These are phyloP conservation scores for Rhynchospora tenuis DNA, from an alignment of 176 grass and related monocot species.

Conservation along the genomic window DNA sequence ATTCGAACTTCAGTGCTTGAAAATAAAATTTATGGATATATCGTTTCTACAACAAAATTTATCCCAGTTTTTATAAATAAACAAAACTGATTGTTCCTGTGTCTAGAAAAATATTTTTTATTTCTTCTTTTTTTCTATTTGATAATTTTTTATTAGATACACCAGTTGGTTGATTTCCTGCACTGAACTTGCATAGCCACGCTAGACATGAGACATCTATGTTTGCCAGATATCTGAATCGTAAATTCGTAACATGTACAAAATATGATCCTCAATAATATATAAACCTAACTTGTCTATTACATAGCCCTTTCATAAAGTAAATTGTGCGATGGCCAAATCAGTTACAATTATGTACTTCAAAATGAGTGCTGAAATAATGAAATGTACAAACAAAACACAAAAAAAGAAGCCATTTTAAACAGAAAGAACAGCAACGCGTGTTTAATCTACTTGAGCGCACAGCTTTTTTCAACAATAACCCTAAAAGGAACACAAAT, in stretches of 20 bases:
- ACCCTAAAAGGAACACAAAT: slow-evolving; percentile 1
- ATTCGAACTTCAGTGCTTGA: too few species aligned
- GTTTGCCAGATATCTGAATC: neutral
- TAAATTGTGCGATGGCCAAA: neutral
- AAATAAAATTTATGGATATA: too few species aligned
- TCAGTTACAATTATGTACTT: slow-evolving; percentile 13
- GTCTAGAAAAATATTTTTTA: too few species aligned
- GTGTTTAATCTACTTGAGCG: neutral
- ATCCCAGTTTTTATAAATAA: too few species aligned
- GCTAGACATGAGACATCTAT: too few species aligned
- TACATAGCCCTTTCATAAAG: neutral
- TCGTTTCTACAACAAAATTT: too few species aligned
- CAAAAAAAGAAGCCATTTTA: neutral
- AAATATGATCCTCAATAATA: neutral
- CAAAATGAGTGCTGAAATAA: slow-evolving; percentile 13
- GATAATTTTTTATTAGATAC: neutral
- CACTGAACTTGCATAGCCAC: too few species aligned
- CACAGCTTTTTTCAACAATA: neutral
- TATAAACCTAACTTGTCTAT: neutral
- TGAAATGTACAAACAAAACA: slow-evolving; percentile 11
- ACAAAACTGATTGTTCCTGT: too few species aligned
- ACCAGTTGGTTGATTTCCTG: neutral
- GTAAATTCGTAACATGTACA: neutral
- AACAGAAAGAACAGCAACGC: neutral
- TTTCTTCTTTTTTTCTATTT: neutral